These are phyloP conservation scores for Urostyla sp. DNA, from an alignment of 73 alveolate genomes.

Conservation along the genomic window DNA sequence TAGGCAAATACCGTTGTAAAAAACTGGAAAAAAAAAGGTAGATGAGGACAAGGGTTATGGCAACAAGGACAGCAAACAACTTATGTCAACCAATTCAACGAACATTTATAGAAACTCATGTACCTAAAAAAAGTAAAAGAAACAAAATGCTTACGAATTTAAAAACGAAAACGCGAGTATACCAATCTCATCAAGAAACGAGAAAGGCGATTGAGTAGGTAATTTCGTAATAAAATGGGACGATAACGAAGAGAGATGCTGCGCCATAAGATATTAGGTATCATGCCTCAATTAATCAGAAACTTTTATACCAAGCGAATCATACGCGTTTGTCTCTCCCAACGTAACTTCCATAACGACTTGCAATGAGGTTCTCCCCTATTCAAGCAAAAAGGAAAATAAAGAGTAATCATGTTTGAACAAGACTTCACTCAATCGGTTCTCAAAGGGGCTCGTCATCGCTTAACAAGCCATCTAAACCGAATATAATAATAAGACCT, in stretches of 20 bases:
- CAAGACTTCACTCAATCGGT: constrained; percentile 59
- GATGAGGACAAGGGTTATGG: constrained; percentile 6
- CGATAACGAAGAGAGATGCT: constrained; percentile 24
- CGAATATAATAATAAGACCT: constrained; percentile 32
- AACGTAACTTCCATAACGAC: constrained; percentile 45
- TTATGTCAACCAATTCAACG: constrained; percentile 27
- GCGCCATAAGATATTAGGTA: constrained; percentile 7
- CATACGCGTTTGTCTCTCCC: constrained; percentile 65
- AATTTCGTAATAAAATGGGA: constrained; percentile 55
- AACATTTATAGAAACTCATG: constrained; percentile 1
- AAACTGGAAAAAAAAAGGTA: constrained; percentile 20
- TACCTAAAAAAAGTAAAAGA: constrained; percentile 2
- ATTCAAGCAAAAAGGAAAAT: constrained; percentile 52
- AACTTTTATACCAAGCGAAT: constrained; percentile 41
- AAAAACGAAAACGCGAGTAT: constrained; percentile 23
- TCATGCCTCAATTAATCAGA: constrained; percentile 37
- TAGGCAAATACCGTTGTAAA: constrained; percentile 22
- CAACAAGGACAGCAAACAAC: constrained; percentile 4
- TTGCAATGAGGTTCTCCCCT: constrained; percentile 34
- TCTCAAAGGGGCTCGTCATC: constrained; percentile 66
- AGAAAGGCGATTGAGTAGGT: constrained; percentile 9
- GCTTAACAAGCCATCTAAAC: constrained; percentile 30
- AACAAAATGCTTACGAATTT: constrained; percentile 7
- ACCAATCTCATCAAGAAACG: constrained; percentile 53
- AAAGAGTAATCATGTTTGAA: constrained; percentile 51